These are phyloP conservation scores for Russula ochroleuca DNA, from an alignment of 768 basidiomycete species.

Conservation along the genomic window DNA sequence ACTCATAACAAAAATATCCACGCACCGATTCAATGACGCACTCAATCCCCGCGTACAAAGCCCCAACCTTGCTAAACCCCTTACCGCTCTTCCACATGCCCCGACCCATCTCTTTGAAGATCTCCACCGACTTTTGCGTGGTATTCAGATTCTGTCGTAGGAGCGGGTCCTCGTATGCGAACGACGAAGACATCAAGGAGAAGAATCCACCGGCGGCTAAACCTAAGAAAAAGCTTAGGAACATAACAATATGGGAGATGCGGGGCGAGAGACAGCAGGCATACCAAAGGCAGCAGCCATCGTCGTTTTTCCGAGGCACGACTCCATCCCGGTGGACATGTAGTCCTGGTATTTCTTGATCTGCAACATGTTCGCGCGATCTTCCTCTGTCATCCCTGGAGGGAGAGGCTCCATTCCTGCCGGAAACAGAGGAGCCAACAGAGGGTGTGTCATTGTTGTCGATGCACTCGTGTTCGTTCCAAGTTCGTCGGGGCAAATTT, in stretches of 20 bases:
- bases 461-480: no score
- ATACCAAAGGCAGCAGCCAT: slow-evolving; percentile 80
- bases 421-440: slow-evolving; percentile 70
- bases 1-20: slow-evolving; percentile 29
- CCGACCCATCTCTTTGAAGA: slow-evolving; percentile 92
- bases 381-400: slow-evolving; percentile 76
- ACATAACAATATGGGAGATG: neutral
- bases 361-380: slow-evolving; percentile 60
- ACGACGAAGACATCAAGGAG: slow-evolving; percentile 92
- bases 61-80: slow-evolving; percentile 92
- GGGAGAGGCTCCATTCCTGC: slow-evolving; percentile 88
- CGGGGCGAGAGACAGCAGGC: slow-evolving; percentile 30
- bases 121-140: slow-evolving; percentile 73
- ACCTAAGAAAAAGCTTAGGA: slow-evolving; percentile 46
- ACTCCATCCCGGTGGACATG: slow-evolving; percentile 73
- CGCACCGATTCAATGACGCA: slow-evolving; percentile 92
- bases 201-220: slow-evolving; percentile 93
- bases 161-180: slow-evolving; percentile 92
- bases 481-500: no score
- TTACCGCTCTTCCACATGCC: slow-evolving; percentile 89
- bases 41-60: slow-evolving; percentile 90
- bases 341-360: slow-evolving; percentile 74
- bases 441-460: slow-evolving; percentile 31
- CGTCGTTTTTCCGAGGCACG: slow-evolving; percentile 77
- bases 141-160: slow-evolving; percentile 60